These are phyloP conservation scores for Tylopilus cervinicoccineus DNA, from an alignment of 768 basidiomycete species.

Conservation along the genomic window DNA sequence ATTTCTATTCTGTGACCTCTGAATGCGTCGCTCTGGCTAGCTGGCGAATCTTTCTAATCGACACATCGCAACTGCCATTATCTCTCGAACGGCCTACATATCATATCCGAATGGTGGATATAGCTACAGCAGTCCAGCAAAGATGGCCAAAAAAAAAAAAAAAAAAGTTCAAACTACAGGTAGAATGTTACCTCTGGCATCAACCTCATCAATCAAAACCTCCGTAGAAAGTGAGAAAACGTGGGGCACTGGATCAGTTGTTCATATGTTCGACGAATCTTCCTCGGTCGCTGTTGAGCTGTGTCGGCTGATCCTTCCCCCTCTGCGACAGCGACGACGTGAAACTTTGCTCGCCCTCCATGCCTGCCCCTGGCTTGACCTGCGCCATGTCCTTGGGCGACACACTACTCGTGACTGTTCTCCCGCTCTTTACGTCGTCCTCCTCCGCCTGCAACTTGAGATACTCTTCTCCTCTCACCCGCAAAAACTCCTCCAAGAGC, in stretches of 20 bases:
- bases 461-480: slow-evolving; percentile 72
- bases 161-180: too few species aligned
- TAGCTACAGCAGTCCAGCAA: background rate
- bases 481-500: slow-evolving; percentile 80
- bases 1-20: too few species aligned
- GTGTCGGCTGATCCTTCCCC: slow-evolving; percentile 21
- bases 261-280: slow-evolving; percentile 38
- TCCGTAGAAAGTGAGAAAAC: background rate
- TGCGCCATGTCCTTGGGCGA: slow-evolving; percentile 38
- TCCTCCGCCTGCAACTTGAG: slow-evolving; percentile 45
- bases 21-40: too few species aligned
- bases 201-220: too few species aligned
- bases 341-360: slow-evolving; percentile 31
- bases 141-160: too few species aligned
- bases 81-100: too few species aligned
- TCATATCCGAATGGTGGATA: background rate
- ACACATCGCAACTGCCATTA: too few species aligned
- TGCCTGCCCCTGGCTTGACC: slow-evolving; percentile 54
- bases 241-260: background rate
- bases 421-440: slow-evolving; percentile 21
- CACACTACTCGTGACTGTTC: slow-evolving; percentile 7
- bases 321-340: slow-evolving; percentile 8
- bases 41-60: too few species aligned
- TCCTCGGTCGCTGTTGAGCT: slow-evolving; percentile 26
- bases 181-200: too few species aligned